Conservation (phyloP, 805 yeast genomes). For the Zygosaccharomyces lentus region DNA sequence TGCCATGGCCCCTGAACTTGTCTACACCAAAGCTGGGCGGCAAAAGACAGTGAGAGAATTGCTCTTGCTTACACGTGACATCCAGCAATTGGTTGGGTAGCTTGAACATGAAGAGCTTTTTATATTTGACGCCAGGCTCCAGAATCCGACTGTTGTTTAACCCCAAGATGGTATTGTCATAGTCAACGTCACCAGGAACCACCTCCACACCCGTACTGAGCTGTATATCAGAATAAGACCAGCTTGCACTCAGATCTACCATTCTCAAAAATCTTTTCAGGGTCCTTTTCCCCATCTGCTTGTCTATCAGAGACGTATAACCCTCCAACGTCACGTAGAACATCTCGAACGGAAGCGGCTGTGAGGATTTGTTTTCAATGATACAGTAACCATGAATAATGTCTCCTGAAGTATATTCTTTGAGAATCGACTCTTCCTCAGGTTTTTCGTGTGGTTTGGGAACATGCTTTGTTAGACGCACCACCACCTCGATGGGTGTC, state of each 20-base stretch:
- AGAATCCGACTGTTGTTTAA: conserved; percentile 46
- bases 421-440: conserved; percentile 44
- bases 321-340: conserved; percentile 51
- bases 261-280: conserved; percentile 51
- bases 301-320: conserved; percentile 33
- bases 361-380: conserved; percentile 44
- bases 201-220: conserved; percentile 51
- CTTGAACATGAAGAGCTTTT: conserved; percentile 55
- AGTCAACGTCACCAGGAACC: conserved; percentile 42
- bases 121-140: conserved; percentile 47
- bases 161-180: conserved; percentile 48
- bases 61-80: conserved; percentile 46
- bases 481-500: conserved; percentile 47
- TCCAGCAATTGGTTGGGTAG: conserved; percentile 53
- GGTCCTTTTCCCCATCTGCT: conserved; percentile 33
- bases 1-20: conserved; percentile 29
- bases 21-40: conserved; percentile 43
- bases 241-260: conserved; percentile 55
- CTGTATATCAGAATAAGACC: conserved; percentile 49
- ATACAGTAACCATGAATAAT: conserved; percentile 55
- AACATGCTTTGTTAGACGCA: conserved; percentile 48
- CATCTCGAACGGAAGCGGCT: conserved; percentile 56
- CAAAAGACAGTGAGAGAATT: conserved; percentile 36
- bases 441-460: conserved; percentile 44
- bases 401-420: conserved; percentile 67